Evolutionary conservation across 768 basidiomycete species (phyloP).

Genomic region (Pholiota molesta): DNA sequence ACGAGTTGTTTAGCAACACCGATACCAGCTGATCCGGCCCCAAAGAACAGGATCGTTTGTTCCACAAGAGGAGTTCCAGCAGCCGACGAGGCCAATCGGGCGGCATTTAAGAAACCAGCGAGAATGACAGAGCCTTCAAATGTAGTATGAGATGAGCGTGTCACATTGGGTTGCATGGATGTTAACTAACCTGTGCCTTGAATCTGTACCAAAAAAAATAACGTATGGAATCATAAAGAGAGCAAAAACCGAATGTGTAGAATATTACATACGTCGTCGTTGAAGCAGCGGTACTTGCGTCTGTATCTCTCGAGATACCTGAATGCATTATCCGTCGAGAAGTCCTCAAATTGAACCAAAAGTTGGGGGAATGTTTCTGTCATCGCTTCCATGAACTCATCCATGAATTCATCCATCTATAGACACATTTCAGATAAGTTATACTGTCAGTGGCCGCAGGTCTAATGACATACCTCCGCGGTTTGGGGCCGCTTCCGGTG

Average conservation of each 20-base stretch:
- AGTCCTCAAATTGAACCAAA: slow-evolving; percentile 78
- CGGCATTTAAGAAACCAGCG: slow-evolving; percentile 76
- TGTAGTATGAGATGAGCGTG: slow-evolving; percentile 3
- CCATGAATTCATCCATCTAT: slow-evolving; percentile 75
- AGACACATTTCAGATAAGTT: slow-evolving; percentile 8
- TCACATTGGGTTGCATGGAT: background rate
- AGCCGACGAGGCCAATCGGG: slow-evolving; percentile 57
- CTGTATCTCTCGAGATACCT: slow-evolving; percentile 68
- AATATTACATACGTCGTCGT: slow-evolving; percentile 63
- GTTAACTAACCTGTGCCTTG: slow-evolving; percentile 58
- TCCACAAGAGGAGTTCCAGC: slow-evolving; percentile 61
- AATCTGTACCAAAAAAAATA: slow-evolving; percentile 42
- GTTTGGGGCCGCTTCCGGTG: slow-evolving; percentile 53
- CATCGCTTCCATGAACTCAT: slow-evolving; percentile 75
- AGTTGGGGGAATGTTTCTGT: slow-evolving; percentile 63
- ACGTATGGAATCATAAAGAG: slow-evolving; percentile 3
- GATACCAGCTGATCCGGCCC: slow-evolving; percentile 89
- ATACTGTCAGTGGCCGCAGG: background rate
- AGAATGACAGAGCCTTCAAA: slow-evolving; percentile 66
- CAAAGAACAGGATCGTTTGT: slow-evolving; percentile 86
- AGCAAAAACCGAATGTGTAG: background rate
- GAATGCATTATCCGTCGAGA: slow-evolving; percentile 81
- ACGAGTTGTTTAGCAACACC: slow-evolving; percentile 85
- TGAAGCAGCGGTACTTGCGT: slow-evolving; percentile 61
- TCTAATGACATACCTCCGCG: slow-evolving; percentile 38